Conservation (phyloP, 2,329 filamentous ascomycete genomes). For the Microdochium paspali region DNA sequence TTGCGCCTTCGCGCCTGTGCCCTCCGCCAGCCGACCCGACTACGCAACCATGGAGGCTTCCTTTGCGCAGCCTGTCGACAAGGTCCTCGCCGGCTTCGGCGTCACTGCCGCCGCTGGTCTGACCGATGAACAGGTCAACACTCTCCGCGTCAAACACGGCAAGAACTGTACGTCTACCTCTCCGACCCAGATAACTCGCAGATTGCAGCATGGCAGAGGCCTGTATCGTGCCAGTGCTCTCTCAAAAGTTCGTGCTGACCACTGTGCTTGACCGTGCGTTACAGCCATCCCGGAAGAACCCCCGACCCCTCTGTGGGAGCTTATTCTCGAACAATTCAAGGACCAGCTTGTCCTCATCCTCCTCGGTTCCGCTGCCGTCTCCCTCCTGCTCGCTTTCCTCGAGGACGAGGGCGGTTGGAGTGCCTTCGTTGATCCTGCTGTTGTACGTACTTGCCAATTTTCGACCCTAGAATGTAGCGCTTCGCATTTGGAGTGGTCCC, state of each 20-base stretch:
- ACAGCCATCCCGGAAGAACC: slow-evolving; percentile 71
- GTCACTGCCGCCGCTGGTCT: slow-evolving; percentile 48
- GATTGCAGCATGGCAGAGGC: too few relatives aligned
- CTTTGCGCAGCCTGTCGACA: slow-evolving; percentile 45
- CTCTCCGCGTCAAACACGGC: slow-evolving; percentile 49
- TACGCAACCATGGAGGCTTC: slow-evolving; percentile 48
- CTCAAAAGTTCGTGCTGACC: too few relatives aligned
- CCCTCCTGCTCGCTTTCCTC: slow-evolving; percentile 86
- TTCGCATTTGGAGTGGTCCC: neutral
- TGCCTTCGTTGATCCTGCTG: slow-evolving; percentile 90
- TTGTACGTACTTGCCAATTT: slow-evolving; percentile 56
- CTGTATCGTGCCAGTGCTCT: too few relatives aligned
- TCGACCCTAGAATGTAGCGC: neutral
- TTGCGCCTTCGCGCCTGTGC: neutral
- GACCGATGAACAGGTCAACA: slow-evolving; percentile 46
- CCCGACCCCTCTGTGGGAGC: slow-evolving; percentile 89
- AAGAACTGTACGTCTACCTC: slow-evolving; percentile 49
- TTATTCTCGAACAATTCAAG: slow-evolving; percentile 98
- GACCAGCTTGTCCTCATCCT: slow-evolving; percentile 96
- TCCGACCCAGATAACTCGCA: neutral
- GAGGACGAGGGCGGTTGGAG: slow-evolving; percentile 93
- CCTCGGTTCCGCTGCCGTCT: slow-evolving; percentile 83
- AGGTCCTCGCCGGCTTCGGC: slow-evolving; percentile 49
- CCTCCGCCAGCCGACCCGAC: neutral
- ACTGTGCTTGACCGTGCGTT: slow-evolving; percentile 2